phyloP scores from a whole-genome alignment of 441 rosid species.

The Erodium moschatum region DNA sequence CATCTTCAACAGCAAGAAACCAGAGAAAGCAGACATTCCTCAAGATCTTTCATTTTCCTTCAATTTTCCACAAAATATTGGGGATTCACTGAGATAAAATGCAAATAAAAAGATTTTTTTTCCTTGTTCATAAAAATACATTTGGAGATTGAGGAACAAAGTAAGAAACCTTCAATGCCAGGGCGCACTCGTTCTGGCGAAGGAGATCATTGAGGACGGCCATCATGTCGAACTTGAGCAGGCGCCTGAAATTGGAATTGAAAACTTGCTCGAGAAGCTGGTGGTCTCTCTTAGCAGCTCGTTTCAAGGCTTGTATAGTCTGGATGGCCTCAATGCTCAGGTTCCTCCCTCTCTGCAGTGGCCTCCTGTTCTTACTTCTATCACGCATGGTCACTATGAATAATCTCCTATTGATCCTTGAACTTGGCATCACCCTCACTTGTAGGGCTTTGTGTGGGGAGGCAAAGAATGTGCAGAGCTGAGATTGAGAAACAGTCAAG shows the following conservation, averaged over 20 bases:
- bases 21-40: neutral
- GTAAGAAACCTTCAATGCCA: slow-evolving; percentile 45
- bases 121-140: neutral
- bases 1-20: neutral
- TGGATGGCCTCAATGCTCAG: slow-evolving; percentile 89
- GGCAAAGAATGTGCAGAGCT: neutral
- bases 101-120: too few relatives aligned
- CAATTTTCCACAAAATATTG: neutral
- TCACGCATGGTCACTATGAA: slow-evolving; percentile 39
- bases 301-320: slow-evolving; percentile 60
- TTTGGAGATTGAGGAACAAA: neutral
- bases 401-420: slow-evolving; percentile 14
- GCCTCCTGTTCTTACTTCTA: slow-evolving; percentile 61
- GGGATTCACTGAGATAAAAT: neutral
- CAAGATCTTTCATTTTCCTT: neutral
- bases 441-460: neutral
- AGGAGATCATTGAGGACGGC: slow-evolving; percentile 74
- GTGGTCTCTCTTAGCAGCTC: slow-evolving; percentile 32
- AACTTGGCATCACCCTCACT: neutral
- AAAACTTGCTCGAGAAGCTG: slow-evolving; percentile 31
- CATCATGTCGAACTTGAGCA: slow-evolving; percentile 74
- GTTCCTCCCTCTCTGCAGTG: slow-evolving; percentile 64
- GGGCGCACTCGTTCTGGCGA: slow-evolving; percentile 57
- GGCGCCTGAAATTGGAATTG: slow-evolving; percentile 49
- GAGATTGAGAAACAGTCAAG: neutral